Percentiles rank a stretch among this genome's conserved stretches.
These are phyloP conservation scores for Hypoxylon sp. DNA, from an alignment of 2,329 filamentous ascomycete genomes.

Conservation along the genomic window DNA sequence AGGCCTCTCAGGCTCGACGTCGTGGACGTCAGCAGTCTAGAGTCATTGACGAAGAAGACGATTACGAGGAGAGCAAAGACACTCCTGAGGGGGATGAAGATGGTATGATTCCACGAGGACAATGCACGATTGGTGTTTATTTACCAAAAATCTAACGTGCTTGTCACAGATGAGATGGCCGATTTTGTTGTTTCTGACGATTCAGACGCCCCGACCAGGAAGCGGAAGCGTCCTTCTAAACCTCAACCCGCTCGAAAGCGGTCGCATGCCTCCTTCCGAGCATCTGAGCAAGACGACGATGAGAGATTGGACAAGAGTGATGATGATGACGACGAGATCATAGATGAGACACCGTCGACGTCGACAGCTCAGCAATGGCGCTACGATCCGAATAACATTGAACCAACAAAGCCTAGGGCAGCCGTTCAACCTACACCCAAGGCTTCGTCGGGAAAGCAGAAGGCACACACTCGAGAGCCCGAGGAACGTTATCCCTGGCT, in stretches of 20 bases:
- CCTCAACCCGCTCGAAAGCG: constrained; percentile 72
- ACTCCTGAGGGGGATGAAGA: constrained; percentile 75
- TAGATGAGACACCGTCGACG: constrained; percentile 70
- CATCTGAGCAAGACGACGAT: constrained; percentile 53
- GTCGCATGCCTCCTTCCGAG: constrained; percentile 67
- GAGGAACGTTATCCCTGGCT: constrained; percentile 93
- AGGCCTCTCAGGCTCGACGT: constrained; percentile 57
- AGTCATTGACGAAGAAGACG: constrained; percentile 76
- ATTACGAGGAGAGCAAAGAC: constrained; percentile 73
- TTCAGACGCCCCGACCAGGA: constrained; percentile 81
- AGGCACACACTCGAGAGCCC: constrained; percentile 85
- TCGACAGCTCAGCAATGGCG: constrained; percentile 90
- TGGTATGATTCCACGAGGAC: constrained; percentile 58
- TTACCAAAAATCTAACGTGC: constrained; percentile 26
- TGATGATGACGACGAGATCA: constrained; percentile 66
- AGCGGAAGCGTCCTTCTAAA: constrained; percentile 79
- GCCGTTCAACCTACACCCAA: constrained; percentile 49
- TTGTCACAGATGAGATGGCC: constrained; percentile 75
- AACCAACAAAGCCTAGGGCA: constrained; percentile 51
- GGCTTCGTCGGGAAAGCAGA: constrained; percentile 65
- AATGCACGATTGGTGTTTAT: constrained; percentile 11
- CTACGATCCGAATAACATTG: constrained; percentile 66
- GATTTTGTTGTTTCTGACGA: constrained; percentile 92
- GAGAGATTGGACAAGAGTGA: constrained; percentile 60
- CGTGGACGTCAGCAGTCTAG: constrained; percentile 68